Evolutionary conservation across 2,329 filamentous ascomycete species (phyloP).

Genomic region (Phyllosticta paracitricarpa): DNA sequence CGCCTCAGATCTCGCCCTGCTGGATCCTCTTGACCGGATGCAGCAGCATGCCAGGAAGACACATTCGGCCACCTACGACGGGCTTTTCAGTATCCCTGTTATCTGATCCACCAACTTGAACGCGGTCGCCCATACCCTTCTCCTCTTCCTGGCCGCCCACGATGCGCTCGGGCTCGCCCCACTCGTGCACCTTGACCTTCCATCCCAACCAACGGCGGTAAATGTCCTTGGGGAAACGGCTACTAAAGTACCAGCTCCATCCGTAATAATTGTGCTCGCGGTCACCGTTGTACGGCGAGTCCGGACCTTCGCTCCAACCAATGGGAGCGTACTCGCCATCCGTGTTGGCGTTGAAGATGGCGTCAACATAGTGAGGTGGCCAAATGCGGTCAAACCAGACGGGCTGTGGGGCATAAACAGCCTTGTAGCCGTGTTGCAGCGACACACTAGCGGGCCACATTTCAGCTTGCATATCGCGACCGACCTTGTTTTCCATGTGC

Average conservation of each 20-base stretch:
- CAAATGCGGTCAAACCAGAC: slow-evolving; percentile 80
- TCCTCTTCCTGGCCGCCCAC: slow-evolving; percentile 31
- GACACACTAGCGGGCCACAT: slow-evolving; percentile 91
- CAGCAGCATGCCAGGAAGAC: slow-evolving; percentile 76
- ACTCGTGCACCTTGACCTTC: slow-evolving; percentile 66
- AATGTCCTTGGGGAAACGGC: slow-evolving; percentile 68
- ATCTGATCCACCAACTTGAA: slow-evolving; percentile 34
- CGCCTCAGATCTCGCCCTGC: slow-evolving; percentile 10
- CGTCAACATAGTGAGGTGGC: slow-evolving; percentile 68
- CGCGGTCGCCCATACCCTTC: slow-evolving; percentile 21
- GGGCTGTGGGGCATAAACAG: slow-evolving; percentile 82
- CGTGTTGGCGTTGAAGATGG: slow-evolving; percentile 58
- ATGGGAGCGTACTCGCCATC: slow-evolving; percentile 59
- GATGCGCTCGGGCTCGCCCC: slow-evolving; percentile 62
- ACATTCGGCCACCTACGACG: slow-evolving; percentile 62
- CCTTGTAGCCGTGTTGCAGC: slow-evolving; percentile 86
- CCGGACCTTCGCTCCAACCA: slow-evolving; percentile 33
- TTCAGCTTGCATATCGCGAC: slow-evolving; percentile 86
- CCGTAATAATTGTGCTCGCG: slow-evolving; percentile 83
- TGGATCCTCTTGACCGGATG: slow-evolving; percentile 68
- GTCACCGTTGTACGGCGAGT: slow-evolving; percentile 44
- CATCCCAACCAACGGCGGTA: slow-evolving; percentile 83
- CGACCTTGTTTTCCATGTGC: slow-evolving; percentile 82
- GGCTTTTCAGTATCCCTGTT: slow-evolving; percentile 10
- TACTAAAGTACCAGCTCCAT: slow-evolving; percentile 86